Base-by-base conservation (phyloP, 306 rosid genomes). In the Castanospermum australe region DNA sequence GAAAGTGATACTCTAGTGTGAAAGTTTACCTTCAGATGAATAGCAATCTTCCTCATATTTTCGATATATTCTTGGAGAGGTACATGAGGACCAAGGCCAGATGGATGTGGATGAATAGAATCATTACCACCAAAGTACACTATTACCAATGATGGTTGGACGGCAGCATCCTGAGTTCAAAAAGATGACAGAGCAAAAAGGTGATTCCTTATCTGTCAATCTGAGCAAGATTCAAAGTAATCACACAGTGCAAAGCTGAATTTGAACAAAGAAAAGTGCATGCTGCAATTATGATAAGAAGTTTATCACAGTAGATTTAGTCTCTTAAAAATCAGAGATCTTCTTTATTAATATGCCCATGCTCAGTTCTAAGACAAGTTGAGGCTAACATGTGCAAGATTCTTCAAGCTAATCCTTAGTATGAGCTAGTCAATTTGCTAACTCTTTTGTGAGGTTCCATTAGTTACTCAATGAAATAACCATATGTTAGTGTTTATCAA, bases 71-170 rank as follows among this genome's bases (percentile, higher is more conserved):
- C 98, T 24, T 83, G 83, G 44, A 94, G 97, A 22, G 98, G 98
- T 0, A 94, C 95, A 71, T 87, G 93, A 51, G 82, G 56, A 67
- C 87, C 87, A 32, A 74, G 36, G 30, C 89, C 94, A 28, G 85
- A 73, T 76, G 97, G 88, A 79, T 87, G 86, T 51, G 93, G 88
- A 33, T 11, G 80, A 32, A 76, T 15, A 7, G 95, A 83, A 85
- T 94, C 98, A 81, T 94, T 94, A 4, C 97, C 97, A 15, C 98
- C 98, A 38, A 94, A 94, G 51, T 94, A 94, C 76, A 91, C 93
- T 24, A 94, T 89, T 56, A 94, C 89, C 82, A 94, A 56, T 2
- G 92, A 86, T 28, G 97, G 98, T 61, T 94, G 97, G 5, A 71
- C 39, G 7, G 51, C 44, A 4, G 86, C 89, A 76, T 87, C 90